These are phyloP conservation scores for Globisporangium echinulatum DNA, from an alignment of 352 stramenopile genomes.

Conservation along the genomic window DNA sequence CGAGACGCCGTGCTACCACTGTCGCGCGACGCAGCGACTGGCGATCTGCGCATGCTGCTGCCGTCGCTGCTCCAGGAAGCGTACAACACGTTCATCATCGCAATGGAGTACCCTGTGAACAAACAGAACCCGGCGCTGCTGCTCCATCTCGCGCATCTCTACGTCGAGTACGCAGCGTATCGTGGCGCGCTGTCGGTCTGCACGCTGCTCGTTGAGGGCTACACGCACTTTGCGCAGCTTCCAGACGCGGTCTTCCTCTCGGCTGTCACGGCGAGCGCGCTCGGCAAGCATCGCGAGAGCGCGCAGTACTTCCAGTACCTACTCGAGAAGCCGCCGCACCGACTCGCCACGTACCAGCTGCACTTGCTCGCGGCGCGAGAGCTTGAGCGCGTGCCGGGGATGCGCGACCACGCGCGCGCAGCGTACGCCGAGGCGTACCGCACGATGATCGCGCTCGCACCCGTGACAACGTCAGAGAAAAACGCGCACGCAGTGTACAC, in stretches of 20 bases:
- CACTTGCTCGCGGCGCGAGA: constrained; percentile 48
- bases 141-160: constrained; percentile 51
- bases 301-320: constrained; percentile 72
- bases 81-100: constrained; percentile 74
- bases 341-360: constrained; percentile 45
- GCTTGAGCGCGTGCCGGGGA: constrained; percentile 32
- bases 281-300: constrained; percentile 52
- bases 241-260: constrained; percentile 64
- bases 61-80: constrained; percentile 25
- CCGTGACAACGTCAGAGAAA: constrained; percentile 45
- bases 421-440: constrained; percentile 52
- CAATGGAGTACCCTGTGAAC: constrained; percentile 69
- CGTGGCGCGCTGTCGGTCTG: constrained; percentile 59
- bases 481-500: constrained; percentile 45
- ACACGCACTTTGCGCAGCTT: constrained; percentile 25
- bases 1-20: constrained; percentile 22
- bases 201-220: constrained; percentile 60
- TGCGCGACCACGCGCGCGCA: constrained; percentile 38
- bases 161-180: constrained; percentile 60
- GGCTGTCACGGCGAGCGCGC: constrained; percentile 40
- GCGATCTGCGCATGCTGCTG: constrained; percentile 9
- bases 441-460: constrained; percentile 37
- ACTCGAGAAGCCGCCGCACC: constrained; percentile 46
- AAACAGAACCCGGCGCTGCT: constrained; percentile 54
- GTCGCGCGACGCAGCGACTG: constrained; percentile 3